These are phyloP conservation scores for Trametes gibbosa DNA, from an alignment of 768 basidiomycete genomes.

Conservation along the genomic window DNA sequence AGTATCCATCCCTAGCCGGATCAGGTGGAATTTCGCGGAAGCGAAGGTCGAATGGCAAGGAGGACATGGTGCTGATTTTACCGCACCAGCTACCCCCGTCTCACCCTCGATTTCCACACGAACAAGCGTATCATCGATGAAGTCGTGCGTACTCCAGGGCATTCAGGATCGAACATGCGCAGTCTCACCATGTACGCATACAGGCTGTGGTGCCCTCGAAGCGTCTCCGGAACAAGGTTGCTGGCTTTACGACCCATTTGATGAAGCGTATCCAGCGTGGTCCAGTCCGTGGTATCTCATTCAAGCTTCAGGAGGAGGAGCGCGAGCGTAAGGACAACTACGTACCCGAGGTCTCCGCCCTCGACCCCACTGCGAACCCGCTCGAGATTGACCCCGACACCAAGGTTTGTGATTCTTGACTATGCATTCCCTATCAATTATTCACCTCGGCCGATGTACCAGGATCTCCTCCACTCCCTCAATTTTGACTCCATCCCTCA, in stretches of 20 bases:
- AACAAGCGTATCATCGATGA: slow-evolving; percentile 99
- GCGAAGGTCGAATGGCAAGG: neutral
- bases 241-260: slow-evolving; percentile 98
- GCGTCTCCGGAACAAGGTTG: slow-evolving; percentile 98
- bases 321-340: slow-evolving; percentile 99
- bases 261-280: slow-evolving; percentile 99
- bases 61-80: neutral
- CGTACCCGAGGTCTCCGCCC: slow-evolving; percentile 96
- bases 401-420: slow-evolving; percentile 58
- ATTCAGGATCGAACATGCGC: neutral
- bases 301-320: slow-evolving; percentile 99
- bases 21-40: neutral
- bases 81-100: slow-evolving; percentile 82
- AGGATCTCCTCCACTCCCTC: slow-evolving; percentile 87
- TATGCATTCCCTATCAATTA: neutral
- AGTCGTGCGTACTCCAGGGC: slow-evolving; percentile 58
- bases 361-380: slow-evolving; percentile 70
- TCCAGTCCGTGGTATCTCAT: slow-evolving; percentile 98
- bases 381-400: slow-evolving; percentile 92
- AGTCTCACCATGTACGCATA: neutral
- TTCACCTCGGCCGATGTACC: neutral
- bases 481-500: slow-evolving; percentile 94
- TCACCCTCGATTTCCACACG: slow-evolving; percentile 99
- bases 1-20: slow-evolving; percentile 31
- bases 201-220: slow-evolving; percentile 96